Percentiles rank a stretch among this genome's conserved stretches.
phyloP scores from a whole-genome alignment of 2,329 filamentous ascomycete species.

The Ophiostoma sp. region DNA sequence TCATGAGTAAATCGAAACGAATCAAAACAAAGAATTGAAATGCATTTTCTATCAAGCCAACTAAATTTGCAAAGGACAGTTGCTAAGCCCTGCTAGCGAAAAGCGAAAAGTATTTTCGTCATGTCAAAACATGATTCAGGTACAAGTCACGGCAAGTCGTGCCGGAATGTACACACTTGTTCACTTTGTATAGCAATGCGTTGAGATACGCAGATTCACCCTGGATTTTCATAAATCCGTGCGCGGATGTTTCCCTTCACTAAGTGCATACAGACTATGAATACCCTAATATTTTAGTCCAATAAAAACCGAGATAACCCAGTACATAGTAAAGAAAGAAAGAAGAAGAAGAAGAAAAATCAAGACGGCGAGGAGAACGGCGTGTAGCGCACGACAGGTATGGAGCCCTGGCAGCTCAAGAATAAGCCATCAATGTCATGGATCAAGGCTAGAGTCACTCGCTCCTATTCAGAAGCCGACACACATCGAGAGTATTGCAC shows the following conservation, averaged over 20 bases:
- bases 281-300: not conserved
- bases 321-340: not conserved
- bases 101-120: not conserved
- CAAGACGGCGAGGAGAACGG: conserved; percentile 7
- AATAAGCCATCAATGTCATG: not conserved
- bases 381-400: not conserved
- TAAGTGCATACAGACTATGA: not conserved
- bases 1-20: not conserved
- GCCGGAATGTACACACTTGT: not conserved
- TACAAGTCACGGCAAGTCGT: not conserved
- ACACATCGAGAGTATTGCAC: not conserved
- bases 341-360: too few species aligned
- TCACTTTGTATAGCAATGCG: not conserved
- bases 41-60: not conserved
- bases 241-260: not conserved
- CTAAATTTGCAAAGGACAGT: not conserved
- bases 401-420: not conserved
- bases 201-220: not conserved
- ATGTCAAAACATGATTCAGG: not conserved
- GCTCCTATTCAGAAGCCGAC: not conserved
- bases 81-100: not conserved
- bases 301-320: not conserved
- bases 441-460: not conserved
- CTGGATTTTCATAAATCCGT: not conserved
- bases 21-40: too few species aligned